Base-by-base conservation (phyloP, 75 land plant species). In the Pinus taeda region DNA sequence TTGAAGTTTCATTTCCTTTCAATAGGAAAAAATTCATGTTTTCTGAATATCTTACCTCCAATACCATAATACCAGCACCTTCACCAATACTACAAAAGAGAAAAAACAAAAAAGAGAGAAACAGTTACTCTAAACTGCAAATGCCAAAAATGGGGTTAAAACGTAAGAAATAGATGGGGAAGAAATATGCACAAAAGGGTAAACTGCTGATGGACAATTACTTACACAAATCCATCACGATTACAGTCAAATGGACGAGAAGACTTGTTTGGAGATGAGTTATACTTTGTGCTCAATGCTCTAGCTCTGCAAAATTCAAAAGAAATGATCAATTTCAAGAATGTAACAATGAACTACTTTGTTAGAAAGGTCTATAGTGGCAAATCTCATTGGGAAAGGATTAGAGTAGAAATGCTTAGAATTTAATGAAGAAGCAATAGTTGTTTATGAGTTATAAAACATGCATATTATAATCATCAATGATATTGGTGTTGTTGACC, bases 181-280 rank as follows among this genome's bases (percentile, higher is more conserved):
- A 57, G 55, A 70, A 67, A 39, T 26, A 4, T 49, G 75, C 21
- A 15, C 24, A 77, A 26, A 29, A 29, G 57, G 37, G 33, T 57
- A 74, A 21, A 59, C 22, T 24, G 56, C 42, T 72, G 30, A 0
- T 15, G 33, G 15, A 33, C 15, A 1, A 57, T 39, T 37, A 60
- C 91, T 67, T 84, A 95, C 98, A 96, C 99, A 86, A 96, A 97
- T 42, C 98, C 99, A 83, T 97, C 99, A 76, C 99, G 91, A 67
- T 79, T 89, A 74, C 88, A 70, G 77, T 97, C 99, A 84, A 97
- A 97, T 63, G 99, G 99, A 74, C 99, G 83, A 26, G 99, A 97
- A 45, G 99, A 81, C 72, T 77, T 85, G 73, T 84, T 67, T 20
- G 99, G 98, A 30, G 75, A 57, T 45, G 78, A 74, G 66, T 97